A percentile compares a stretch with the other conserved stretches of the same genome.
phyloP scores from a whole-genome alignment of 495 filamentous ascomycete species.

The Lepidopterella palustris region DNA sequence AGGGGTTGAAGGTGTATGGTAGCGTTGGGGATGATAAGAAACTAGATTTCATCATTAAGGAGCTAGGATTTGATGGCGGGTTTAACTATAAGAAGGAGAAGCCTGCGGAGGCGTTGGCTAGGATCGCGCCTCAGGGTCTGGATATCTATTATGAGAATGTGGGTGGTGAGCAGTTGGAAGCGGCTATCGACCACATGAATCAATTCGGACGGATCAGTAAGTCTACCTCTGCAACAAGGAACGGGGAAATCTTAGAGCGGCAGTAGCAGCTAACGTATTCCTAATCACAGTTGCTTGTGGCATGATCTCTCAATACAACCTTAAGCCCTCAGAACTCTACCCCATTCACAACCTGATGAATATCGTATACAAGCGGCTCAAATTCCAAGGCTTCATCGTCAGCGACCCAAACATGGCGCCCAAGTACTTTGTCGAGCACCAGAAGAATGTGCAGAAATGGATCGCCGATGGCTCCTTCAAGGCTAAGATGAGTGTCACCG shows the following conservation, averaged over 20 bases:
- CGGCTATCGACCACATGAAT: conserved; percentile 63
- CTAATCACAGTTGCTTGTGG: conserved; percentile 55
- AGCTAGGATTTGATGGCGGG: conserved; percentile 47
- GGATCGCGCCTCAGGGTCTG: conserved; percentile 74
- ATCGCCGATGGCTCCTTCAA: conserved; percentile 76
- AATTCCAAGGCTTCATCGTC: conserved; percentile 75
- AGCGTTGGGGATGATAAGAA: conserved; percentile 54
- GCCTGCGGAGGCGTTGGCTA: conserved; percentile 58
- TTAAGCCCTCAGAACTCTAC: conserved; percentile 50
- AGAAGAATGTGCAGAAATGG: conserved; percentile 78
- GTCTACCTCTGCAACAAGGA: conserved; percentile 26
- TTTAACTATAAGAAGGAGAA: conserved; percentile 66
- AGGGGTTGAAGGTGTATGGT: conserved; percentile 77
- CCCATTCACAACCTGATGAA: conserved; percentile 59
- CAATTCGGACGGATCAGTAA: conserved; percentile 61
- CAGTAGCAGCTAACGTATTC: conserved; percentile 8
- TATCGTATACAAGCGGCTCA: conserved; percentile 52
- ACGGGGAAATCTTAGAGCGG: neutral
- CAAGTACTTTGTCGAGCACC: conserved; percentile 67
- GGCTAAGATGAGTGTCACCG: conserved; percentile 59
- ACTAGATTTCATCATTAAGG: conserved; percentile 45
- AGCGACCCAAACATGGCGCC: conserved; percentile 58
- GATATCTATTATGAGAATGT: conserved; percentile 98
- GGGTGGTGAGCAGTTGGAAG: conserved; percentile 80
- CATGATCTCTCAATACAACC: conserved; percentile 77